Conservation (phyloP, 208 protist species). For the Leishmania arabica region DNA sequence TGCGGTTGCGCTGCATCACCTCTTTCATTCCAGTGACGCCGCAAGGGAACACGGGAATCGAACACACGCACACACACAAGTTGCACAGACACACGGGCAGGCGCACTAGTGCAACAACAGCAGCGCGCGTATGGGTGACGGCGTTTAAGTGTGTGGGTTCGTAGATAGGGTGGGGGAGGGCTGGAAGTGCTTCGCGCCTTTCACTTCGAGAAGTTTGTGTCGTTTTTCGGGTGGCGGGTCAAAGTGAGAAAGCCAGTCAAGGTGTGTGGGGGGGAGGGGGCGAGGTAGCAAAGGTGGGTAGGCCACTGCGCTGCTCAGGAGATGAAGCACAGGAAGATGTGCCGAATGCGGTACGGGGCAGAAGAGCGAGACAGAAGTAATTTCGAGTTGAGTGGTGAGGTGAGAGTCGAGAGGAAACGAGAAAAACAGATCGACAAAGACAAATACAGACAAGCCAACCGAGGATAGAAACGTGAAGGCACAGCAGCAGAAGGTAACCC, state of each 20-base stretch:
- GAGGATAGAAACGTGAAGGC: not conserved
- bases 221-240: not conserved
- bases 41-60: not conserved
- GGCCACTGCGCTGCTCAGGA: not conserved
- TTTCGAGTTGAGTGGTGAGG: not conserved
- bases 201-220: not conserved
- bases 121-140: not conserved
- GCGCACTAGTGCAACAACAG: not conserved
- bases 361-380: not conserved
- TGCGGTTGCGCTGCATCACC: slow-evolving; percentile 36
- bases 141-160: not conserved
- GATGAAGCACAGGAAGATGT: not conserved
- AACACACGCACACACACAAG: not conserved
- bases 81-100: not conserved
- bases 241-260: not conserved
- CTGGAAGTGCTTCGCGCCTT: not conserved
- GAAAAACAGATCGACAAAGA: not conserved
- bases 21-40: not conserved
- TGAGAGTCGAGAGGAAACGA: not conserved
- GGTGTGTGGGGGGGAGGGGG: not conserved
- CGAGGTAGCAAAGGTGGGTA: not conserved
- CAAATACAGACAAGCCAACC: not conserved
- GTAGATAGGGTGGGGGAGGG: not conserved
- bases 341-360: not conserved
- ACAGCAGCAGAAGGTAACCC: not conserved